A percentile compares a stretch with the other conserved stretches of the same genome.
phyloP scores from a whole-genome alignment of 2,329 filamentous ascomycete species.

The Epichloe elymi region DNA sequence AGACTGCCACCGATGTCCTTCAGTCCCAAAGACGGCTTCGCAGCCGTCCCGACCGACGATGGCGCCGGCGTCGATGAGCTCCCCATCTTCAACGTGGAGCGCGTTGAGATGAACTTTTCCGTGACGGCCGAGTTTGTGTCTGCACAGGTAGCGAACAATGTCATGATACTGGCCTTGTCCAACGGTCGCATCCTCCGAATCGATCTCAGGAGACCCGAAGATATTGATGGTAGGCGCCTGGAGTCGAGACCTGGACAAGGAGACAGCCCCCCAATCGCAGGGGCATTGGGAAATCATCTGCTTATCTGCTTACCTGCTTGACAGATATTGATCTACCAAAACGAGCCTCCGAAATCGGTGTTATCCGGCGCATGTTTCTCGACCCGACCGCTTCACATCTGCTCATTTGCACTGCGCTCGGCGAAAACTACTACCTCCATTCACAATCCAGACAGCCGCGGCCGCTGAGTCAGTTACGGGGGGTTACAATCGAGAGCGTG shows the following conservation, averaged over 20 bases:
- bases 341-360: conserved; percentile 77
- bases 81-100: conserved; percentile 90
- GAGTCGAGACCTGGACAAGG: background rate
- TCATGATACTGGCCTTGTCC: conserved; percentile 80
- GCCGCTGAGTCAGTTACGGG: conserved; percentile 66
- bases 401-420: conserved; percentile 77
- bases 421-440: conserved; percentile 97
- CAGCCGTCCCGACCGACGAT: conserved; percentile 46
- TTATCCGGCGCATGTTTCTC: conserved; percentile 93
- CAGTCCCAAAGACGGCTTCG: conserved; percentile 49
- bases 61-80: conserved; percentile 49
- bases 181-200: conserved; percentile 89
- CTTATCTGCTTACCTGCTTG: background rate
- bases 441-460: conserved; percentile 85
- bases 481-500: conserved; percentile 75
- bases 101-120: conserved; percentile 85
- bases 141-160: conserved; percentile 94
- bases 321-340: conserved; percentile 93
- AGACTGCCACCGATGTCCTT: conserved; percentile 21
- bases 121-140: conserved; percentile 93
- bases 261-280: background rate
- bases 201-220: conserved; percentile 82
- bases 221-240: conserved; percentile 64
- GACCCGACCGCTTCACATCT: conserved; percentile 94
- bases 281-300: background rate